Conservation (phyloP, 495 filamentous ascomycete species). For the Hypomontagnella submonticulosa region DNA sequence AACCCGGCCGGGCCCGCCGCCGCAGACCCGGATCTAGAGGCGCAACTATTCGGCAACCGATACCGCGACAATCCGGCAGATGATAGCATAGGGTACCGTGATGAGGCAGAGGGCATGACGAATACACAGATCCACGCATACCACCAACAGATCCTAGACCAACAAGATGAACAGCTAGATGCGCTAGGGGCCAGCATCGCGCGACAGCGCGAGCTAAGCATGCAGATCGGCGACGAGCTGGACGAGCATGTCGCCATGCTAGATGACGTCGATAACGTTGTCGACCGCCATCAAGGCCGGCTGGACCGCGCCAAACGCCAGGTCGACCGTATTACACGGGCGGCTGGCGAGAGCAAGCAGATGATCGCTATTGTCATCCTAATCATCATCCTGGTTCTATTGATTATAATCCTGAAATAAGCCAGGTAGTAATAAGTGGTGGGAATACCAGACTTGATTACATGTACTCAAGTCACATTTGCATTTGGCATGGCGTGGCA, state of each 20-base stretch:
- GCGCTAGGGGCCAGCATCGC: constrained; percentile 83
- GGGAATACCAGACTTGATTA: constrained; percentile 6
- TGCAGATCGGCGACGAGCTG: constrained; percentile 96
- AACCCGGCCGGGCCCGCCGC: constrained; percentile 54
- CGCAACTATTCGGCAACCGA: constrained; percentile 72
- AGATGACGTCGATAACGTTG: constrained; percentile 84
- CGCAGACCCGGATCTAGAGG: constrained; percentile 59
- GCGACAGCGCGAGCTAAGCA: constrained; percentile 91
- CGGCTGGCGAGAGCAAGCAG: constrained; percentile 82
- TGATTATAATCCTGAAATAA: constrained; percentile 83
- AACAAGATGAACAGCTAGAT: constrained; percentile 96
- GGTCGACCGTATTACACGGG: constrained; percentile 73
- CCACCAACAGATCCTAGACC: constrained; percentile 78
- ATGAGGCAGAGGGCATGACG: constrained; percentile 58
- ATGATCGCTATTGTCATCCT: constrained; percentile 79
- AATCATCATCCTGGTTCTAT: constrained; percentile 79
- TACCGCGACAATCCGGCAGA: constrained; percentile 63
- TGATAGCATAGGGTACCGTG: constrained; percentile 65
- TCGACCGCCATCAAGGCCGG: constrained; percentile 81
- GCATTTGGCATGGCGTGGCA: constrained; percentile 46
- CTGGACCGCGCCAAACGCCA: constrained; percentile 78
- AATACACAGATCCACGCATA: constrained; percentile 91
- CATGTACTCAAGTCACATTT: constrained; percentile 32
- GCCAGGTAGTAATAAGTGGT: constrained; percentile 3
- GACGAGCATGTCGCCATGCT: constrained; percentile 89